Base-by-base conservation (phyloP, 148 eudicot species). In the Nyssa sinensis region DNA sequence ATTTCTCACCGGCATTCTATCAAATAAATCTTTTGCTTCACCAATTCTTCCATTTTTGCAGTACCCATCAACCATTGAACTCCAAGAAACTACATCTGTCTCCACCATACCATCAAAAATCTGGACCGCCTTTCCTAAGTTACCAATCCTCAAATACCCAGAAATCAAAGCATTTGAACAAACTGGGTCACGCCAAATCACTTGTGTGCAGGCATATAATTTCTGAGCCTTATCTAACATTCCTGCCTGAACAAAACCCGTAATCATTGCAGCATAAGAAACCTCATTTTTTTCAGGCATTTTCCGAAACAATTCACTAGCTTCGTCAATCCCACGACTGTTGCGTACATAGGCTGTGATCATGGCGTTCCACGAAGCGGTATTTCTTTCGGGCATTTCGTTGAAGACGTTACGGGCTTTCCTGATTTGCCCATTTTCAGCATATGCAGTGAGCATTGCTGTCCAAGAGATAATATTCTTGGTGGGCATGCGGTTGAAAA, bases 301-400 rank as follows among this genome's bases (percentile, higher is more conserved):
- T 69, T 25, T 61, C 51, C 33, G 12, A 82, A 90, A 90, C 80
- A 90, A 83, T 73, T 73, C 75, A 68, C 31, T 67, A 66, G 86
- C 90, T 39, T 84, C 87, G 58, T 39, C 79, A 47, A 80, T 29
- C 41, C 74, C 82, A 60, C 47, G 27, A 58, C 11, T 73, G 29
- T 74, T 81, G 0, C 76, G 74, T 27, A 77, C 55, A 71, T 83
- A 85, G n/a, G 77, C 93, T 3, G 87, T 81, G 7, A 89, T 81
- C 84, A 89, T 87, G 1, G 93, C 90, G 61, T 89, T 89, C 93
- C 93, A 89, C 5, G 90, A 85, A 0, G 84, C 85, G 60, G 85
- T 71, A 69, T 58, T 89, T 69, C 86, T 67, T 32, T 80, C 75
- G 13, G 91, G 87, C 91, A 89, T 89, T 80, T 82, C 77, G 7